A percentile compares a stretch with the other conserved stretches of the same genome.
Conservation (phyloP, 176 grass and related monocot genomes). For the Pontederia paniculata region DNA sequence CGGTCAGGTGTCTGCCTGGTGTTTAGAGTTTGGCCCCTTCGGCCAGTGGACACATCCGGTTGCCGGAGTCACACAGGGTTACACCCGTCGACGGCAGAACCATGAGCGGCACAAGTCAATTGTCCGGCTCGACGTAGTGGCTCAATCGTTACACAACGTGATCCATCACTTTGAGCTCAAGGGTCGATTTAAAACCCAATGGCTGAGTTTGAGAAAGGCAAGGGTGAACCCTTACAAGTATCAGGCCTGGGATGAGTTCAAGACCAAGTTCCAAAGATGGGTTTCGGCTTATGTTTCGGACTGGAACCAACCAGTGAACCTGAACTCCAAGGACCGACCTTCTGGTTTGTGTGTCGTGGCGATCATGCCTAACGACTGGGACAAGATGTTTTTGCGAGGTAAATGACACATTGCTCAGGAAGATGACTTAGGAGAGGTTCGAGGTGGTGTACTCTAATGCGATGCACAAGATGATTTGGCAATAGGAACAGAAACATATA, state of each 20-base stretch:
- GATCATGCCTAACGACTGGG: conserved; percentile 38
- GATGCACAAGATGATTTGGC: not conserved
- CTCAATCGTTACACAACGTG: conserved; percentile 29
- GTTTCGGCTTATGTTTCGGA: conserved; percentile 48
- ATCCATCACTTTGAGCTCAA: conserved; percentile 50
- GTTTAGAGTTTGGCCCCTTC: conserved; percentile 44
- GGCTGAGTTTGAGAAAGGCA: not conserved
- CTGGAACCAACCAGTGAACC: conserved; percentile 44
- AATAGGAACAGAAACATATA: not conserved
- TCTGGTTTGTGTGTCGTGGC: conserved; percentile 39
- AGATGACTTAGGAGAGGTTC: conserved; percentile 37
- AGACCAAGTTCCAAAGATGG: conserved; percentile 37
- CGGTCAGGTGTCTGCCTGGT: conserved; percentile 28
- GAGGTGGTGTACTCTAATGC: not conserved
- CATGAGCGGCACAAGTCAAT: conserved; percentile 68
- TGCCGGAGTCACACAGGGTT: conserved; percentile 42
- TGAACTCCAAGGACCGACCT: conserved; percentile 39
- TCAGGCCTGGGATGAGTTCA: conserved; percentile 67
- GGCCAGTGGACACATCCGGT: conserved; percentile 21
- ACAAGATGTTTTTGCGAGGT: conserved; percentile 44
- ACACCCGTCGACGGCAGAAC: conserved; percentile 29
- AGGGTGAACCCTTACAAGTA: conserved; percentile 74
- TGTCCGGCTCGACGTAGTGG: conserved; percentile 28
- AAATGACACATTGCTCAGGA: conserved; percentile 22
- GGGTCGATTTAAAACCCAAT: not conserved